Base-by-base conservation (phyloP, 345 rosid genomes). In the Nephelium lappaceum region DNA sequence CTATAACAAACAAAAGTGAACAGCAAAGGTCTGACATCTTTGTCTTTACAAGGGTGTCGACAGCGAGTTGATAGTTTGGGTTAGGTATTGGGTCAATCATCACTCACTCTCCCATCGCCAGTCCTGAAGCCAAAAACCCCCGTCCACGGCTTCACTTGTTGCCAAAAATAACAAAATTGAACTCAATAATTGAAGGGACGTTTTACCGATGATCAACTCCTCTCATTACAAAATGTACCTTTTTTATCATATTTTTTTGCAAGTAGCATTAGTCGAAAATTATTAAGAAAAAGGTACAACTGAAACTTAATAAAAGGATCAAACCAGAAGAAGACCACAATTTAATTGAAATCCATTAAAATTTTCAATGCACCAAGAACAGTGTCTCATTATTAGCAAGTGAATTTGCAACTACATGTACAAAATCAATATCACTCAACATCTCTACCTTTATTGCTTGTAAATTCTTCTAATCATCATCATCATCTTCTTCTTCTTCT, bases 21-120 rank as follows among this genome's bases (percentile, higher is more conserved):
- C 69, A 66, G 58, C 58, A 67, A n/a, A 10, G 72, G 55, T 69
- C n/a, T 43, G 23, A 23, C 58, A 43, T 69, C 72, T 43, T 43
- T 69, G 55, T 69, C 72, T 45, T 45, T 21, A 11, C 18, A 19
- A 16, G 6, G 16, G 19, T 64, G 65, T 14, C 12, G 38, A 64
- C 38, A 64, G 5, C 2, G 18, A 64, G 31, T 23, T 1, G 31
- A 64, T 23, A 0, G 41, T 10, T 25, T 68, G 42, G 36, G 21
- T 42, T 68, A 45, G 72, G 72, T 69, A 23, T 6, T 4, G 72
- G 72, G 57, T 69, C 72, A 69, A 19, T 49, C 55, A 14, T 49
- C 55, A 49, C 36, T 43, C 31, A 11, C 71, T 65, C 45, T 66
- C n/a, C 8, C 58, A n/a, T 53, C n/a, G 2, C 1, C 21, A 5